These are phyloP conservation scores for Hemerocallis citrina DNA, from an alignment of 106 monocot genomes.

Conservation along the genomic window DNA sequence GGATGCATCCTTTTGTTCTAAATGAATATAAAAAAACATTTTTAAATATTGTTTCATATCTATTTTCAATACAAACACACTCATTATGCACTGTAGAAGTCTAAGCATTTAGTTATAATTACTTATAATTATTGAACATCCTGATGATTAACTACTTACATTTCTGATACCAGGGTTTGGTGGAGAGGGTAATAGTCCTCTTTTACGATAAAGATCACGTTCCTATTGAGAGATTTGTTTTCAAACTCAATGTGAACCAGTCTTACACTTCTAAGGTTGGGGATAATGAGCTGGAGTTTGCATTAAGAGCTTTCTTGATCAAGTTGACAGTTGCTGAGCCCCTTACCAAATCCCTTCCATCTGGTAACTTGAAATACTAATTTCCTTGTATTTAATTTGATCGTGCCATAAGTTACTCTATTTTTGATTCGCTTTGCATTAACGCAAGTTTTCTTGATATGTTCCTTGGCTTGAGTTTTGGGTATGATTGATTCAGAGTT, in stretches of 20 bases:
- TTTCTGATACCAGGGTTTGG: constrained; percentile 44
- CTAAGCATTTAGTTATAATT: too few species aligned
- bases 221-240: constrained; percentile 83
- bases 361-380: constrained; percentile 29
- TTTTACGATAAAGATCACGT: constrained; percentile 65
- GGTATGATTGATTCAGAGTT: too few species aligned
- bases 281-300: constrained; percentile 57
- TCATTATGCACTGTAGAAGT: too few species aligned
- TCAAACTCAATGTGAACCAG: constrained; percentile 69
- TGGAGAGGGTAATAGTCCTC: constrained; percentile 80
- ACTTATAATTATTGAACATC: background rate
- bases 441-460: background rate
- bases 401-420: background rate
- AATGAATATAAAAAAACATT: too few species aligned
- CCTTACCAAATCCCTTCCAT: constrained; percentile 60
- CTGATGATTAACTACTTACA: background rate
- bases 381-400: background rate
- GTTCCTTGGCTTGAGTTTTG: background rate
- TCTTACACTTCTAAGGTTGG: constrained; percentile 41
- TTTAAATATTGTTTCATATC: too few species aligned
- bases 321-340: constrained; percentile 68
- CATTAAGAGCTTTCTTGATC: constrained; percentile 78
- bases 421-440: background rate
- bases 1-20: too few species aligned
- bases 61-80: too few species aligned